Conservation (phyloP, 2,329 filamentous ascomycete species). For the Aspergillus flavus region DNA sequence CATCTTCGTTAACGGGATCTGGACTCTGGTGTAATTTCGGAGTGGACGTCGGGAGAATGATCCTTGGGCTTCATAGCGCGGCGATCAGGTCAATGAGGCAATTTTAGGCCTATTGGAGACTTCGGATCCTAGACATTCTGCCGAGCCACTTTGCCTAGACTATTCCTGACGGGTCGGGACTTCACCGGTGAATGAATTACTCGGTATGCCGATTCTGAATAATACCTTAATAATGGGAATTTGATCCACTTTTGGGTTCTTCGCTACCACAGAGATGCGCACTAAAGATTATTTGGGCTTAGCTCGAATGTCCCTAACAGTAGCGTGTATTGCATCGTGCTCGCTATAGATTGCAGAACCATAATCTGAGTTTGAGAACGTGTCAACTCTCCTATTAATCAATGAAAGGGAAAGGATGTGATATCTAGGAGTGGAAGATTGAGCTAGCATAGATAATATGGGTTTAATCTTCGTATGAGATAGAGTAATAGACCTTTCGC, state of each 20-base stretch:
- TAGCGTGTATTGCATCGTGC: background rate
- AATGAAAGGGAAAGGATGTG: background rate
- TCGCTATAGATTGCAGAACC: background rate
- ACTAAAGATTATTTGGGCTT: background rate
- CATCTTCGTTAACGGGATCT: too few relatives aligned
- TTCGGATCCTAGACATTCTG: background rate
- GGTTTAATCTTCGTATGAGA: background rate
- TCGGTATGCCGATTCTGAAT: constrained; percentile 3
- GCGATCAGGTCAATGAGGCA: background rate
- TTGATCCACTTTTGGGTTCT: background rate
- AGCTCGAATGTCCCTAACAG: background rate
- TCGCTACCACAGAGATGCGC: background rate
- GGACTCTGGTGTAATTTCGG: constrained; percentile 1
- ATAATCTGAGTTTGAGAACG: background rate
- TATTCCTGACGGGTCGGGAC: background rate
- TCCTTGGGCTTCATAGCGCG: background rate
- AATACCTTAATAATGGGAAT: constrained; percentile 2
- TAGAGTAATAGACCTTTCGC: background rate
- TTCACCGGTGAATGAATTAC: background rate
- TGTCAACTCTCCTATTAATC: background rate
- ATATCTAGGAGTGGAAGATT: background rate
- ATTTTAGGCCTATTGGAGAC: background rate
- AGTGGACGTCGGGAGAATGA: background rate
- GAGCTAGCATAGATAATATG: background rate
- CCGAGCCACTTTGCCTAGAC: background rate